Evolutionary conservation across 1,284 basidiomycete species (phyloP), one percentile per base, ranked within the genome.

Genomic region (Ganoderma sinense): DNA sequence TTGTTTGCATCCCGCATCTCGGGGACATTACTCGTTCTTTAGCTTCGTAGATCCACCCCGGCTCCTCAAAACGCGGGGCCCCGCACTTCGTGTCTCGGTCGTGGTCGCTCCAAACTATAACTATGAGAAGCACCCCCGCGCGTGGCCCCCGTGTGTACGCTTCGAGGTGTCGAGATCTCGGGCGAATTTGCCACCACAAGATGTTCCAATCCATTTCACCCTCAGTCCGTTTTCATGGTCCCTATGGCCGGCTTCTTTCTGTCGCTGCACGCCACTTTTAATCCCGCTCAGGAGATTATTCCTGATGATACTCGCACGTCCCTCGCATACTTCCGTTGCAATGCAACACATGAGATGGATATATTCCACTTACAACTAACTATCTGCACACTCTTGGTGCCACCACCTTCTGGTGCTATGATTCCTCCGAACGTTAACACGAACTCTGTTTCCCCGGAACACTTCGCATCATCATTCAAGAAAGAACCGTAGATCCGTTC

Each of bases 21-120:
- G 65, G 65, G 56, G 36, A 29, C 23, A 64, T 66, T 36, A 51
- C 31, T 16, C 65, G 51, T 66, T 20, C 20, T 43, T 65, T 18
- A 16, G 41, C 56, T 65, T 60, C 43, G 31, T 36, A 56, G 39
- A 41, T 65, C n/a, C 64, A 40, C 51, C 20, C 29, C 26, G 8
- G 51, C n/a, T 55, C 36, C 14, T 56, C 51, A 13, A 31, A 58
- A 40, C 43, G 56, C 58, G 65, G 65, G 65, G 65, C 65, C 65
- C 65, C 65, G 65, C 65, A 61, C 59, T 66, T 60, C 58, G 31
- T 65, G 55, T 16, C 40, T 13, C 36, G 23, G 39, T 39, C n/a
- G 23, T 58, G 39, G 40, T 16, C 20, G 53, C 11, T 29, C 53
- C 18, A 26, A 55, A 26, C 23, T 29, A 40, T 56, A 26, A 26